A percentile compares a stretch with the other conserved stretches of the same genome.
Conservation (phyloP, 139 green algal species). For the Micromonas pusilla region DNA sequence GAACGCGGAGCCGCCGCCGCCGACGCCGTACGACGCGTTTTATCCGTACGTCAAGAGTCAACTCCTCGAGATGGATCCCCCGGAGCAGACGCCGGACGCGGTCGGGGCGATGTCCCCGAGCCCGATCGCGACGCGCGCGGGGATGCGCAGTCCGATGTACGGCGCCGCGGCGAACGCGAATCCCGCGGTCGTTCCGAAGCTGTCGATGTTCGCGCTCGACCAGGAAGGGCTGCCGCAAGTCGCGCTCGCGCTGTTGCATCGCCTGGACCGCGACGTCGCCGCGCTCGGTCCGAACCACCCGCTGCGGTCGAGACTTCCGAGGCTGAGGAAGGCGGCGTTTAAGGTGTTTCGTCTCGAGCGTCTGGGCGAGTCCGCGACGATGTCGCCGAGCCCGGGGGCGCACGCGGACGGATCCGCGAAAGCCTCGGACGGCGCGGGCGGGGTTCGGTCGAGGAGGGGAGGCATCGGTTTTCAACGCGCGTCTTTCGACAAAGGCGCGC, state of each 20-base stretch:
- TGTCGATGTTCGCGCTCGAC: conserved; percentile 2
- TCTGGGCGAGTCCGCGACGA: not conserved
- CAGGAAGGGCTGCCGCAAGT: conserved; percentile 10
- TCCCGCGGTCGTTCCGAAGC: not conserved
- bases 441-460: not conserved
- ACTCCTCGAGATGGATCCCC: conserved; percentile 7
- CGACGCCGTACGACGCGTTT: not conserved
- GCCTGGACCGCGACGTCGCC: conserved; percentile 1
- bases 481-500: not conserved
- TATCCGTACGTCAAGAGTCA: conserved; percentile 1
- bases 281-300: not conserved
- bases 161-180: not conserved
- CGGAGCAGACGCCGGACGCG: not conserved
- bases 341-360: conserved; percentile 1
- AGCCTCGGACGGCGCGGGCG: not conserved
- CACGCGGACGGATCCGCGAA: not conserved
- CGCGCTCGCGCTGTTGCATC: conserved; percentile 5
- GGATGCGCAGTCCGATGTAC: not conserved
- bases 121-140: not conserved
- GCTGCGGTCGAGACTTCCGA: not conserved
- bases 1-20: not conserved
- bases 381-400: not conserved
- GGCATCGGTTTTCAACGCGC: too few relatives aligned
- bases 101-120: too few relatives aligned
- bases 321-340: conserved; percentile 1